A percentile compares a stretch with the other conserved stretches of the same genome.
Conservation (phyloP, 2,329 filamentous ascomycete species). For the Lojkania enalia region DNA sequence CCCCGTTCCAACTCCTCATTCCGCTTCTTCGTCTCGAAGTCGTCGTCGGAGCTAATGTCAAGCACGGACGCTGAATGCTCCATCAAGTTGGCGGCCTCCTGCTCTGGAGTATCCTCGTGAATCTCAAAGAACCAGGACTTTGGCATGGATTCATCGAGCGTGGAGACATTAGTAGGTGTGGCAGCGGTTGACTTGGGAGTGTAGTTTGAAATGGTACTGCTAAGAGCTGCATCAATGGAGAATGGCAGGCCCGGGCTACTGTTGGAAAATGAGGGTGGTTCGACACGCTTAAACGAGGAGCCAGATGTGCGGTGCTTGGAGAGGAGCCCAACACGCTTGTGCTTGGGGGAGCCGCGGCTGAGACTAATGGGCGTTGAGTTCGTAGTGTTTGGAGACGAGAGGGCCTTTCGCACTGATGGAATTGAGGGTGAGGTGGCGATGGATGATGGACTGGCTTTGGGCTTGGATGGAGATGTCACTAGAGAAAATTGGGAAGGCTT, state of each 20-base stretch:
- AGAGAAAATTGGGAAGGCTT: conserved; percentile 49
- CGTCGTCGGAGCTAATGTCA: conserved; percentile 89
- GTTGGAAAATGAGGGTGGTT: conserved; percentile 66
- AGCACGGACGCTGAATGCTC: conserved; percentile 86
- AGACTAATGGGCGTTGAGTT: conserved; percentile 49
- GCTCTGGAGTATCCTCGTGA: conserved; percentile 86
- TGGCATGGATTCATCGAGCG: conserved; percentile 58
- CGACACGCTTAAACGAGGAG: conserved; percentile 68
- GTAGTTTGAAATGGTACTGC: conserved; percentile 71
- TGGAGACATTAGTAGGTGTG: conserved; percentile 41
- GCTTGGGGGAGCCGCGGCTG: conserved; percentile 75
- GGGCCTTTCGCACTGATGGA: conserved; percentile 42
- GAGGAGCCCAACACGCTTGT: conserved; percentile 70
- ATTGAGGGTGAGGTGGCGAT: conserved; percentile 32
- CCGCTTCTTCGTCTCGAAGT: conserved; percentile 61
- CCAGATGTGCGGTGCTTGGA: conserved; percentile 66
- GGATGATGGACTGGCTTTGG: conserved; percentile 19
- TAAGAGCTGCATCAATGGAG: conserved; percentile 81
- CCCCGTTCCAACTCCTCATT: conserved; percentile 64
- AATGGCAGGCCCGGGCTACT: conserved; percentile 64
- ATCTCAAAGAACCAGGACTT: conserved; percentile 88
- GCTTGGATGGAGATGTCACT: conserved; percentile 31
- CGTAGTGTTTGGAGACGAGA: conserved; percentile 48
- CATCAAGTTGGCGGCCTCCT: conserved; percentile 89
- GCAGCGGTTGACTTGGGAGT: conserved; percentile 47